Base-by-base conservation (phyloP, 352 stramenopile genomes). In the Peronospora destructor region DNA sequence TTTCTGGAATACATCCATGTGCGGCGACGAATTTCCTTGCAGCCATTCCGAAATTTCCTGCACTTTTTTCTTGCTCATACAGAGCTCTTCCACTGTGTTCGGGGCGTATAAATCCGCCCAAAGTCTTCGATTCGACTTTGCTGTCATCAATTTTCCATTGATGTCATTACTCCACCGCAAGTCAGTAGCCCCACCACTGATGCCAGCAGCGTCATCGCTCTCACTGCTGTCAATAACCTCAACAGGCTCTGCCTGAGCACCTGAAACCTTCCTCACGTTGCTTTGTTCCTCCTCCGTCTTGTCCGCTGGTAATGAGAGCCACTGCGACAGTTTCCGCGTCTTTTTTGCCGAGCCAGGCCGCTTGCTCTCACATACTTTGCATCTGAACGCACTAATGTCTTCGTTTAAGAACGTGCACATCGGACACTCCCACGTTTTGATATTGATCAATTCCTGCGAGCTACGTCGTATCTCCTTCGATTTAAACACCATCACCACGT, bases 31-130 rank as follows among this genome's bases (percentile, higher is more conserved):
- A 41, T 77, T 78, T 2, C 30, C 32, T 7, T 50, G 30, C 0
- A 94, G 35, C 83, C 83, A 94, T 6, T 75, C 67, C 9, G 58
- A 68, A 0, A 94, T 66, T 49, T 91, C 77, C 26, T 84, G 65
- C 8, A 82, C 50, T 57, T 94, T 94, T 45, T 89, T 90, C 60
- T 86, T 88, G 52, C 87, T 84, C 14, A 94, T 64, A 44, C 78
- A 87, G 2, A 94, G 55, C 0, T 94, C 71, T n/a, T 84, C 73
- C 5, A 84, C 59, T 3, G 48, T 60, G 14, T 62, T 56, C 0
- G 78, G 75, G 0, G 45, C 40, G 36, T 76, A 68, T 11, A 63
- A 37, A 29, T 87, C 76, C 6, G 59, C 51, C 83, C 78, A 94
- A 4, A 91, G 45, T 8, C 36, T 41, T 32, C 19, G 59, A 14